Conservation (phyloP, 2,329 filamentous ascomycete species). For the Trichoderma sp. region DNA sequence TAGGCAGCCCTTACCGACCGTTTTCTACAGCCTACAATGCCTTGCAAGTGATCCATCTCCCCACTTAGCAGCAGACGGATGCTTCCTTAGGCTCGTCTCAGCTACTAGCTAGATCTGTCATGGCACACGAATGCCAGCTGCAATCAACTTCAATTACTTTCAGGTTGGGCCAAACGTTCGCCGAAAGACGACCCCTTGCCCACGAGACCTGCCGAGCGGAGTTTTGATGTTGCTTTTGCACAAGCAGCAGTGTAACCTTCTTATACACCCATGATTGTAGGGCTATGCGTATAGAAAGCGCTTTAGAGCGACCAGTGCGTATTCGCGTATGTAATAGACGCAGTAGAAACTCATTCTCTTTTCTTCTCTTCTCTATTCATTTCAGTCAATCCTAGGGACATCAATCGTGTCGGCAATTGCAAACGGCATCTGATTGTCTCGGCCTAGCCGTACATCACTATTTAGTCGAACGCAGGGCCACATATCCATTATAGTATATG, state of each 20-base stretch:
- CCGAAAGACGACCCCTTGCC: not conserved
- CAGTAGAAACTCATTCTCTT: not conserved
- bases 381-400: not conserved
- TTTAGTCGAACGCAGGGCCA: not conserved
- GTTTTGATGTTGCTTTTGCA: not conserved
- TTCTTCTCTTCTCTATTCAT: too few species aligned
- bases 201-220: slow-evolving; percentile 10
- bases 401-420: not conserved
- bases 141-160: not conserved
- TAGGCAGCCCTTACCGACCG: slow-evolving; percentile 22
- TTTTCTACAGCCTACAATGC: slow-evolving; percentile 19
- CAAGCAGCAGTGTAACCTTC: not conserved
- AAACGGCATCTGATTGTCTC: not conserved
- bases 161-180: not conserved
- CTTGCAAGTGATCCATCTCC: slow-evolving; percentile 7
- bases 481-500: not conserved
- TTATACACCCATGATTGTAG: not conserved
- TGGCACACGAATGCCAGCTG: not conserved
- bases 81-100: slow-evolving; percentile 4
- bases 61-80: slow-evolving; percentile 18
- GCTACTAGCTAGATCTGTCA: slow-evolving; percentile 18
- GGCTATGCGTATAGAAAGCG: not conserved
- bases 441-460: slow-evolving; percentile 6
- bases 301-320: not conserved
- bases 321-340: not conserved